phyloP scores from a whole-genome alignment of 129 eudicot species.

The Lactuca sativa region DNA sequence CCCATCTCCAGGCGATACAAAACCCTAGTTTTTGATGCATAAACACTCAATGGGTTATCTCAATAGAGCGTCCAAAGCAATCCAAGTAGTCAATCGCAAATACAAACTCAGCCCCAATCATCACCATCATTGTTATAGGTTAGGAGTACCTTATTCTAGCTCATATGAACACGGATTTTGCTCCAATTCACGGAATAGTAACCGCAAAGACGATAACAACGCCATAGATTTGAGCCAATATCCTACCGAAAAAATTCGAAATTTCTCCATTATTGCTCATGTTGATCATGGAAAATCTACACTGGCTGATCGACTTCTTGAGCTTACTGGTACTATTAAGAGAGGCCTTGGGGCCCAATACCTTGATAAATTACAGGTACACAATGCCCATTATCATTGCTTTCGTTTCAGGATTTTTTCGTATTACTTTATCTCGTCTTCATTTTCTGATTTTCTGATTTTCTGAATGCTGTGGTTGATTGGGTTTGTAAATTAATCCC shows the following conservation, averaged over 20 bases:
- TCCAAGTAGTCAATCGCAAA: constrained; percentile 27
- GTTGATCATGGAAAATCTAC: constrained; percentile 98
- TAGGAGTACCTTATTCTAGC: constrained; percentile 22
- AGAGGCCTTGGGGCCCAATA: constrained; percentile 95
- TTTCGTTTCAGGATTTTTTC: not conserved
- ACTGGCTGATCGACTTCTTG: constrained; percentile 90
- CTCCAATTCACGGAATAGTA: constrained; percentile 46
- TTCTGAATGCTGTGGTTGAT: not conserved
- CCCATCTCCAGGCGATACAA: constrained; percentile 14
- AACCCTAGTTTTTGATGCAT: constrained; percentile 22
- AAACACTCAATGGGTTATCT: constrained; percentile 41
- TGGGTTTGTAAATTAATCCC: not conserved
- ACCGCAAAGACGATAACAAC: constrained; percentile 47
- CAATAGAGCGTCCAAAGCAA: constrained; percentile 43
- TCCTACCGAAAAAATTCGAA: constrained; percentile 74
- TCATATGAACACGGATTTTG: constrained; percentile 45
- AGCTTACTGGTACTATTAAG: constrained; percentile 85
- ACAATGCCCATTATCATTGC: not conserved
- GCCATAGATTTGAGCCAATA: constrained; percentile 66
- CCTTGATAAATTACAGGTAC: constrained; percentile 90
- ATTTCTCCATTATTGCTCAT: constrained; percentile 94
- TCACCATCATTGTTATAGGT: not conserved
- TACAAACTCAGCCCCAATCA: constrained; percentile 9
- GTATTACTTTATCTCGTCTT: not conserved
- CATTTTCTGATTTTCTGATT: not conserved